Base-by-base conservation (phyloP, 2,329 filamentous ascomycete genomes). In the Aspergillus brunneoviolaceus region DNA sequence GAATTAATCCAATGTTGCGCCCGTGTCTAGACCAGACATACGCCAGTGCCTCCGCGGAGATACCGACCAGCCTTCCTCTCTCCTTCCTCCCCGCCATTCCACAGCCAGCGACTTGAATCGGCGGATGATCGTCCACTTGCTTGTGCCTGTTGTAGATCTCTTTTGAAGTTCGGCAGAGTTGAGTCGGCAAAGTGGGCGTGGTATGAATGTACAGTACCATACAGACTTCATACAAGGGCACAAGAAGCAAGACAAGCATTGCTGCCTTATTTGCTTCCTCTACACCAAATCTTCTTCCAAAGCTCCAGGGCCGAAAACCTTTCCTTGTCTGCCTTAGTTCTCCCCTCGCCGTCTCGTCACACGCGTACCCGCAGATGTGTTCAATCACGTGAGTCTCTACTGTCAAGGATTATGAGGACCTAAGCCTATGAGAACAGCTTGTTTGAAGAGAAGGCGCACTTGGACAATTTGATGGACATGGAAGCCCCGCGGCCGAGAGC, bases 321-420 rank as follows among this genome's bases (percentile, higher is more conserved):
- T 35, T 16, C 51, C 33, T 45, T n/a, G 29, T 31, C 39, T 54
- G 52, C 45, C 27, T 49, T 54, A 59, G 57, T 54, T 35, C 45
- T 47, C 45, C 39, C 27, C 29, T 33, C 31, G 35, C 19, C 49
- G 25, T 47, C 57, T 61, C 56, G 53, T 55, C 61, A 60, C 16
- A 59, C 57, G 61, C 58, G 25, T 60, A 63, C 64, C 66, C 66
- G 66, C 66, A 68, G 63, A 55, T 53, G 55, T 33, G 27, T 33
- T 61, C 51, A 21, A 45, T 68, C 66, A 68, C 66, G 66, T 68
- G 65, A 59, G 33, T 33, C 25, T 33, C 49, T 21, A 45, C 54
- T 35, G 42, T 47, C 53, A 29, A 47, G 53, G 53, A 55, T 16
- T 27, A 23, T 47, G 27, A 47, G 27, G 25, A 49, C 27, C 10